A percentile compares a stretch with the other conserved stretches of the same genome.
phyloP scores from a whole-genome alignment of 768 basidiomycete genomes.

The Omphalotus guepiniiformis region DNA sequence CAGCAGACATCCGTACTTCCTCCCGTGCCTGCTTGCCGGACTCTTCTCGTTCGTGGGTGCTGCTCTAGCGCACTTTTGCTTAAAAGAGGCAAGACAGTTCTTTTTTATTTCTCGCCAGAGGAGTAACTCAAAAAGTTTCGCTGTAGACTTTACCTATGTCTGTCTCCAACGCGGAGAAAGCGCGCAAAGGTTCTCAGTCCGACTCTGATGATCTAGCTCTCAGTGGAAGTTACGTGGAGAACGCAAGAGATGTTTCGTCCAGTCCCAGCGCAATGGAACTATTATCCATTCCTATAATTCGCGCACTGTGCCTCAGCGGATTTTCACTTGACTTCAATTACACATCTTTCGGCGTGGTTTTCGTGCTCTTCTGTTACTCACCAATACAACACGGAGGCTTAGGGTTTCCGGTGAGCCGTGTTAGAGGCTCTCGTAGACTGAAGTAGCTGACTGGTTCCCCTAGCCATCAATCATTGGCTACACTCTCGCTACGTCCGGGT shows the following conservation, averaged over 20 bases:
- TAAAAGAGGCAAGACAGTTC: constrained; percentile 49
- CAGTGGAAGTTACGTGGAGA: background rate
- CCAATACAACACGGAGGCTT: constrained; percentile 28
- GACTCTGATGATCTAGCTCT: background rate
- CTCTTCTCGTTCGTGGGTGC: constrained; percentile 38
- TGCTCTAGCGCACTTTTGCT: constrained; percentile 39
- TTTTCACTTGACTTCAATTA: constrained; percentile 49
- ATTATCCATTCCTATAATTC: constrained; percentile 50
- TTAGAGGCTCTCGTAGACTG: background rate
- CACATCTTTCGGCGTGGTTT: constrained; percentile 61
- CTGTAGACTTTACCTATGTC: constrained; percentile 45
- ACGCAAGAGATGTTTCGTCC: background rate
- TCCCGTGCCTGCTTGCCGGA: constrained; percentile 52
- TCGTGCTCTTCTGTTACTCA: constrained; percentile 66
- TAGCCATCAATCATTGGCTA: constrained; percentile 59
- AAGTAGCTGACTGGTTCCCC: constrained; percentile 4
- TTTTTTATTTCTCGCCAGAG: background rate
- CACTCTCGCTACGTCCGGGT: constrained; percentile 52
- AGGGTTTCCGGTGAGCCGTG: constrained; percentile 1
- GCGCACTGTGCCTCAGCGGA: constrained; percentile 48
- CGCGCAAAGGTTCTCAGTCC: background rate
- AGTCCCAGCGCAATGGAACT: constrained; percentile 17
- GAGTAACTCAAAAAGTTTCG: background rate
- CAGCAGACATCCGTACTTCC: constrained; percentile 50
- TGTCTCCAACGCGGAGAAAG: constrained; percentile 15